Evolutionary conservation across 2,329 filamentous ascomycete genomes (phyloP).

Genomic region (Rhynchosporium secalis): DNA sequence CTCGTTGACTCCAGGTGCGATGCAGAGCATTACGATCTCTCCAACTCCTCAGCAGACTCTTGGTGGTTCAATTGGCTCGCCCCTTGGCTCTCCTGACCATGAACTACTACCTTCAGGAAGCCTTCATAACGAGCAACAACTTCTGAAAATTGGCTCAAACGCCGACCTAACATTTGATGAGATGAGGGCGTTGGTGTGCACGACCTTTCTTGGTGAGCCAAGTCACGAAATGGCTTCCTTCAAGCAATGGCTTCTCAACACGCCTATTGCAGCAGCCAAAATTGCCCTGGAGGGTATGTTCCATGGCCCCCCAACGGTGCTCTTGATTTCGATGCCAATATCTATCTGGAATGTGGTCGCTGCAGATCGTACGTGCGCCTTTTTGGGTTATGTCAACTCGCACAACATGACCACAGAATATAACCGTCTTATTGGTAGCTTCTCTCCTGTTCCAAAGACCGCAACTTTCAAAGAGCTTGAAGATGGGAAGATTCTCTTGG

Average conservation of each 20-base stretch:
- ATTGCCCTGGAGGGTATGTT: conserved; percentile 69
- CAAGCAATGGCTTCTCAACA: conserved; percentile 64
- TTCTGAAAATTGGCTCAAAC: conserved; percentile 35
- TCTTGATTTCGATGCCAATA: conserved; percentile 65
- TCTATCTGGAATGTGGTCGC: conserved; percentile 64
- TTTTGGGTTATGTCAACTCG: conserved; percentile 64
- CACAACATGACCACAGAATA: conserved; percentile 68
- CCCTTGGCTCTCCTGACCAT: conserved; percentile 34
- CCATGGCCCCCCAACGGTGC: conserved; percentile 63
- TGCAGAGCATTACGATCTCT: conserved; percentile 54
- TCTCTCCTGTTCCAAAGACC: conserved; percentile 42
- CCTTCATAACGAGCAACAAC: conserved; percentile 29
- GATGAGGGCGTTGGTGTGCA: conserved; percentile 63
- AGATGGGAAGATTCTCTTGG: conserved; percentile 57
- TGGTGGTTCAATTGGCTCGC: conserved; percentile 40
- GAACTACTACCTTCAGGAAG: conserved; percentile 29
- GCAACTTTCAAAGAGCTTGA: conserved; percentile 55
- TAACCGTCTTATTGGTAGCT: conserved; percentile 54
- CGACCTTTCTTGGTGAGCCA: conserved; percentile 65
- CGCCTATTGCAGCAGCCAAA: conserved; percentile 55
- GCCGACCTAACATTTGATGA: conserved; percentile 62
- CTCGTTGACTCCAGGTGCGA: conserved; percentile 55
- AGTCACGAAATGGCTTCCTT: conserved; percentile 67
- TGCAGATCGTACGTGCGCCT: conserved; percentile 66
- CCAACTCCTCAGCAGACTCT: conserved; percentile 34